Base-by-base conservation (phyloP, 441 rosid genomes). In the Hypseocharis bilobata region DNA sequence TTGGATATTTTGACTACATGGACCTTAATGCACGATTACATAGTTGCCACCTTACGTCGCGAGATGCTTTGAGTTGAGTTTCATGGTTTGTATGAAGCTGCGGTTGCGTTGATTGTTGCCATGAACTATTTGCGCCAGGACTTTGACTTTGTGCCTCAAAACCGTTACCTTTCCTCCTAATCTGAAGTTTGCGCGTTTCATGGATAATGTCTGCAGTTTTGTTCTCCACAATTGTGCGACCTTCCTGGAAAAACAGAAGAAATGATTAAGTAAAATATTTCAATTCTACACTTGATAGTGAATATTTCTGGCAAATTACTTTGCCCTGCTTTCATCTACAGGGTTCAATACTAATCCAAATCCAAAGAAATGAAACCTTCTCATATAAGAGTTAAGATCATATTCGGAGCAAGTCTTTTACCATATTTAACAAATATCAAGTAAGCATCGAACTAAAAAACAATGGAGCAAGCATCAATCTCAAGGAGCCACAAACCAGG, bases 51-150 rank as follows among this genome's bases (percentile, higher is more conserved):
- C 92, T 89, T 88, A 92, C 96, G 78, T 92, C 98, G 84, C 98
- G 98, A 81, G 98, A 85, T 78, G 96, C 96, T 88, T 92, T 92
- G 86, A 92, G 85, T 76, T 88, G 96, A 69, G 76, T 84, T 68
- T 92, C 93, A 63, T 77, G 86, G 80, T 82, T 78, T 80, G 75
- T 72, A 64, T 76, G 88, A 74, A 47, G 74, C 70, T 57, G 81
- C 10, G 74, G 71, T 69, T 71, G 84, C 63, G 70, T 42, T 51
- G 78, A 63, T 62, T 74, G 85, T 60, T 80, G 81, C 83, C 79
- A 76, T 51, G 89, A 66, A 68, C 71, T 74, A 69, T 68, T 83
- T 22, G 66, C 66, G 55, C 75, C 80, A 38, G 65, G 60, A 42
- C 47, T 68, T 65, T 71, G 85, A 75, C 79, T 78, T 45, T 69